Percentiles rank a stretch among this genome's conserved stretches.
Evolutionary conservation across 164 flowering plant species (phyloP).

Genomic region (Umbilicus rupestris): DNA sequence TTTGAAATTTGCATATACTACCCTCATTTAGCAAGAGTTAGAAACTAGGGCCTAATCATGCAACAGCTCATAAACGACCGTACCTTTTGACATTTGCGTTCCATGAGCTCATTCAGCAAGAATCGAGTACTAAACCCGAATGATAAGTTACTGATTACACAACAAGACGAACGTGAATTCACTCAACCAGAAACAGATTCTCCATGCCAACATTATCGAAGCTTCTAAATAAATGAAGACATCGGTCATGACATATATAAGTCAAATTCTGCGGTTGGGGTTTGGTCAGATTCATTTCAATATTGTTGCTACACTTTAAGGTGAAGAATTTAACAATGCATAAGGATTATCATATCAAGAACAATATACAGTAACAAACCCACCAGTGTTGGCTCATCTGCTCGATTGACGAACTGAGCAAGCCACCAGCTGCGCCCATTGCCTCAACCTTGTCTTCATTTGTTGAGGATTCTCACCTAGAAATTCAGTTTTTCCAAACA

Average conservation of each 20-base stretch:
- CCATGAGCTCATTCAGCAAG: no score
- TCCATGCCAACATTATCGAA: no score
- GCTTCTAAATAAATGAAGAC: no score
- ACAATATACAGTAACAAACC: background rate
- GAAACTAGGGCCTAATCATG: no score
- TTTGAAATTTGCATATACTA: no score
- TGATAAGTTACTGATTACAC: no score
- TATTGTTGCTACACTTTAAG: background rate
- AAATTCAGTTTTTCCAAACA: background rate
- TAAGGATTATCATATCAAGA: background rate
- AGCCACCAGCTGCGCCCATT: slow-evolving; percentile 81
- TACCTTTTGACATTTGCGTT: no score
- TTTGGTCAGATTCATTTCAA: background rate
- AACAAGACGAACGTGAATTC: no score
- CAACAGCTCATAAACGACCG: no score
- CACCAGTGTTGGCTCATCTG: background rate
- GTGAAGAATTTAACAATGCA: background rate
- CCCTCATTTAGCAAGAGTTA: no score
- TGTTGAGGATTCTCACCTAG: slow-evolving; percentile 52
- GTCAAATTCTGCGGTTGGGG: background rate
- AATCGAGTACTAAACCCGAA: no score
- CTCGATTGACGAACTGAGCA: slow-evolving; percentile 45
- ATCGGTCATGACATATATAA: background rate
- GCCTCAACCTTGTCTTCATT: slow-evolving; percentile 62
- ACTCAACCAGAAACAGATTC: no score